phyloP scores from a whole-genome alignment of 345 rosid genomes.

The Hypericum androsaemum region DNA sequence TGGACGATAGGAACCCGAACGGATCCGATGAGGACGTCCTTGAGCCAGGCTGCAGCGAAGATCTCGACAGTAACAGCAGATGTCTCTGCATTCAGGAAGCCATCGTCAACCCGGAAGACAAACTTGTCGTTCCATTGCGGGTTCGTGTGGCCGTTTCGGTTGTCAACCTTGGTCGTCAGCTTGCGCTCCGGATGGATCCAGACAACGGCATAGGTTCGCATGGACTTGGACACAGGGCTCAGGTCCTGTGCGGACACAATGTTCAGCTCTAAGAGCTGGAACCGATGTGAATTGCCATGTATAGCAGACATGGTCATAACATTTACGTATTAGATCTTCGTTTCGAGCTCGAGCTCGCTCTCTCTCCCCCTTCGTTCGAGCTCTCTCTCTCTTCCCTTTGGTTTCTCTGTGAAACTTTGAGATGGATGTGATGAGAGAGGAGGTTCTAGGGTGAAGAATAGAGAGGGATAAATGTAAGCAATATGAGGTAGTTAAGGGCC shows the following conservation, averaged over 20 bases:
- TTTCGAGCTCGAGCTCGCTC: no score
- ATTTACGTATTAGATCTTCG: not conserved
- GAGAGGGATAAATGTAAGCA: no score
- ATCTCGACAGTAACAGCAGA: conserved; percentile 64
- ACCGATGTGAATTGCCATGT: conserved; percentile 17
- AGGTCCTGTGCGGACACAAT: conserved; percentile 76
- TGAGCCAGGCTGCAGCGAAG: conserved; percentile 80
- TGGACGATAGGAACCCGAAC: conserved; percentile 51
- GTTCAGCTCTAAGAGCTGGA: conserved; percentile 61
- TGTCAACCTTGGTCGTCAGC: conserved; percentile 58
- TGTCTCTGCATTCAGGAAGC: conserved; percentile 41
- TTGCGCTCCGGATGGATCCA: conserved; percentile 68
- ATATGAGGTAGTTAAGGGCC: no score
- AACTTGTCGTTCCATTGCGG: conserved; percentile 90
- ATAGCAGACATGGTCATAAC: not conserved
- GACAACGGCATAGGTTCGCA: conserved; percentile 76
- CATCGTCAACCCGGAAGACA: conserved; percentile 62
- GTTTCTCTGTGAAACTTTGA: no score
- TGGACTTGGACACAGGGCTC: conserved; percentile 51
- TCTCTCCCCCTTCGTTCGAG: no score
- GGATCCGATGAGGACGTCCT: conserved; percentile 59
- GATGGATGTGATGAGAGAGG: no score
- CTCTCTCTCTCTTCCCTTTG: no score
- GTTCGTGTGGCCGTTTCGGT: conserved; percentile 41
- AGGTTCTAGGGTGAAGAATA: no score